Evolutionary conservation across 2,329 filamentous ascomycete genomes (phyloP).

Genomic region (Raffaelea arxii): DNA sequence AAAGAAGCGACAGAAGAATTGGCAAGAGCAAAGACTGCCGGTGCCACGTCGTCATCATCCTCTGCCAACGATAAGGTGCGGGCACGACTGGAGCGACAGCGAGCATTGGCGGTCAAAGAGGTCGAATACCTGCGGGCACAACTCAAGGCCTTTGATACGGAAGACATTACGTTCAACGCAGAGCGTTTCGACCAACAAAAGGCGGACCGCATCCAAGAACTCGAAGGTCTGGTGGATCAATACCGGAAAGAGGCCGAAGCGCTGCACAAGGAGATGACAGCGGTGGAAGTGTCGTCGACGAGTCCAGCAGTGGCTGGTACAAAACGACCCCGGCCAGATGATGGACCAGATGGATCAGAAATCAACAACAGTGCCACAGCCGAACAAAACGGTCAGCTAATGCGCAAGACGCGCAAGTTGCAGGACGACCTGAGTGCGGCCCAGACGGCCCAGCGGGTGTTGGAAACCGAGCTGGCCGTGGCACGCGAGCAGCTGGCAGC

Average conservation of each 20-base stretch:
- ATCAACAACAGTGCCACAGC: slow-evolving; percentile 44
- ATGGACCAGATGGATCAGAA: slow-evolving; percentile 42
- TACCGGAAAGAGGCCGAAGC: slow-evolving; percentile 74
- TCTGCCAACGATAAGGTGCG: slow-evolving; percentile 54
- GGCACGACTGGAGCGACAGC: slow-evolving; percentile 74
- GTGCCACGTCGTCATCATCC: slow-evolving; percentile 17
- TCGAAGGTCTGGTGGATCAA: slow-evolving; percentile 78
- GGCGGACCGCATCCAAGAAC: slow-evolving; percentile 61
- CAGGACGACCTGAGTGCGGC: slow-evolving; percentile 66
- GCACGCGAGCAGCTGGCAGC: slow-evolving; percentile 61
- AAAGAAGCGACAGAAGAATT: slow-evolving; percentile 55
- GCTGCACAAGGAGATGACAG: slow-evolving; percentile 64
- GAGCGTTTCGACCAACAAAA: slow-evolving; percentile 71
- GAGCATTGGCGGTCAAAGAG: slow-evolving; percentile 77
- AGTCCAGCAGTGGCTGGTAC: slow-evolving; percentile 27
- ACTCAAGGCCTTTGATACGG: slow-evolving; percentile 76
- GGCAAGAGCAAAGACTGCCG: slow-evolving; percentile 52
- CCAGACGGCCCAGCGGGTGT: slow-evolving; percentile 59
- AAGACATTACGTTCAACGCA: slow-evolving; percentile 78
- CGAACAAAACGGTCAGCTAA: slow-evolving; percentile 70
- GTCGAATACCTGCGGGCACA: slow-evolving; percentile 90
- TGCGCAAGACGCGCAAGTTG: slow-evolving; percentile 78
- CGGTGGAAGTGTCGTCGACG: slow-evolving; percentile 36
- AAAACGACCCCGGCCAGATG: slow-evolving; percentile 57
- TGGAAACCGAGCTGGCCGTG: slow-evolving; percentile 68